These are phyloP conservation scores for Neodidymelliopsis sp. DNA, from an alignment of 2,329 filamentous ascomycete genomes.

Conservation along the genomic window DNA sequence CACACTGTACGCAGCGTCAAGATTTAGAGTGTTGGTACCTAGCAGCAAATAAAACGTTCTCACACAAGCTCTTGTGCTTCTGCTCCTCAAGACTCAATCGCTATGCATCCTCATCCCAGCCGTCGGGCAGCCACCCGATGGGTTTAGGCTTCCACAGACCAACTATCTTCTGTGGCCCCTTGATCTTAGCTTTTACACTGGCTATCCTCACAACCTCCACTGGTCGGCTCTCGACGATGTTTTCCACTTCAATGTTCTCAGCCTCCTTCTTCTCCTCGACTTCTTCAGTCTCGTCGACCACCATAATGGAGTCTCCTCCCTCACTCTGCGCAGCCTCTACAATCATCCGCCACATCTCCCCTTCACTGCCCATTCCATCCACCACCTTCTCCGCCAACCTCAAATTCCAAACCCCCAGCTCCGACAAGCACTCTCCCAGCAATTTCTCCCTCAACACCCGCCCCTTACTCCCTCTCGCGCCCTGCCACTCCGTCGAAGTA, in stretches of 20 bases:
- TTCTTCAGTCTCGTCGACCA: conserved; percentile 13
- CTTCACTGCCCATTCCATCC: conserved; percentile 24
- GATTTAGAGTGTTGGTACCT: not conserved
- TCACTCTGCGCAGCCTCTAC: conserved; percentile 40
- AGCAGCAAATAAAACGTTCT: not conserved
- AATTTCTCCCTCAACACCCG: conserved; percentile 22
- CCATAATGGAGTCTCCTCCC: conserved; percentile 8
- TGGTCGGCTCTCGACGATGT: not conserved
- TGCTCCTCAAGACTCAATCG: too few relatives aligned
- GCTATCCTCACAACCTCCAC: not conserved
- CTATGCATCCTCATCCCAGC: conserved; percentile 35
- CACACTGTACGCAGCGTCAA: not conserved
- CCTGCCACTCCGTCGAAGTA: conserved; percentile 48
- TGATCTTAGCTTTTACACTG: conserved; percentile 15
- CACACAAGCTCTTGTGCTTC: not conserved
- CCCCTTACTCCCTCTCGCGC: conserved; percentile 18
- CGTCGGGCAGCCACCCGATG: conserved; percentile 40
- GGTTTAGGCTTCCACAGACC: conserved; percentile 43
- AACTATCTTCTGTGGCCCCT: conserved; percentile 40
- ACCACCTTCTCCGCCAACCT: conserved; percentile 46
- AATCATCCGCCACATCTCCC: conserved; percentile 31
- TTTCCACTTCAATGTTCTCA: conserved; percentile 9
- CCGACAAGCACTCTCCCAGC: conserved; percentile 42
- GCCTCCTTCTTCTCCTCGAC: not conserved
- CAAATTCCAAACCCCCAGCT: conserved; percentile 49